Evolutionary conservation across 1,139 yeast species (phyloP).

Genomic region (Torulaspora globosa): DNA sequence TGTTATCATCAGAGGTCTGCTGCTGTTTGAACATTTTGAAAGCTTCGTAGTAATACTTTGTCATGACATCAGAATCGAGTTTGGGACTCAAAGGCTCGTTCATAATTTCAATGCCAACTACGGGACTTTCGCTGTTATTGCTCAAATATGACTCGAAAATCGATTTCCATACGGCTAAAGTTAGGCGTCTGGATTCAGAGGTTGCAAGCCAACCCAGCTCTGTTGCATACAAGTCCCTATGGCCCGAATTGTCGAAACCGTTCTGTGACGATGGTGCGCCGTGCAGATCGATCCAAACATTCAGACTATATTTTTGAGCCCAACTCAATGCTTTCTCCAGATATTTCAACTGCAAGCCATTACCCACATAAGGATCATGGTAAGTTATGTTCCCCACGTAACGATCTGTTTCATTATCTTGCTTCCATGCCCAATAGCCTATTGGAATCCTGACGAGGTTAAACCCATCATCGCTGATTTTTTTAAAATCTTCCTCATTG

Average conservation of each 20-base stretch:
- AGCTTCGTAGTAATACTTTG: constrained; percentile 39
- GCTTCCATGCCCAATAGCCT: constrained; percentile 64
- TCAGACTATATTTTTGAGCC: constrained; percentile 48
- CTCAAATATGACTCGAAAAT: constrained; percentile 56
- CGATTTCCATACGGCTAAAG: constrained; percentile 43
- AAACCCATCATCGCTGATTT: constrained; percentile 48
- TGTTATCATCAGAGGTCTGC: constrained; percentile 41
- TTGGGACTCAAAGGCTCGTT: constrained; percentile 59
- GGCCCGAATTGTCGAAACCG: constrained; percentile 68
- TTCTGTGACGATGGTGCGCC: constrained; percentile 68
- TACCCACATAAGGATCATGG: constrained; percentile 55
- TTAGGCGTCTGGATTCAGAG: constrained; percentile 42
- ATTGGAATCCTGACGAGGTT: constrained; percentile 62
- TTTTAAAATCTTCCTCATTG: constrained; percentile 50
- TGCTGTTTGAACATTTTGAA: constrained; percentile 37
- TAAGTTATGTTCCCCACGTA: constrained; percentile 24
- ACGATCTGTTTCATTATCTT: constrained; percentile 31
- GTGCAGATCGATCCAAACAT: constrained; percentile 61
- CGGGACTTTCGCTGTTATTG: constrained; percentile 45
- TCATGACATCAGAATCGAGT: constrained; percentile 41
- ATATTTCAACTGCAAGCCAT: constrained; percentile 48
- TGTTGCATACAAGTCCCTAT: constrained; percentile 38
- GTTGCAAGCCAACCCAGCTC: constrained; percentile 50
- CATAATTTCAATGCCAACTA: constrained; percentile 59
- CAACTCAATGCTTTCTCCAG: constrained; percentile 53